Percentiles rank a stretch among this genome's conserved stretches.
Conservation (phyloP, 257 asterid species). For the Nyctanthes arbortristis region DNA sequence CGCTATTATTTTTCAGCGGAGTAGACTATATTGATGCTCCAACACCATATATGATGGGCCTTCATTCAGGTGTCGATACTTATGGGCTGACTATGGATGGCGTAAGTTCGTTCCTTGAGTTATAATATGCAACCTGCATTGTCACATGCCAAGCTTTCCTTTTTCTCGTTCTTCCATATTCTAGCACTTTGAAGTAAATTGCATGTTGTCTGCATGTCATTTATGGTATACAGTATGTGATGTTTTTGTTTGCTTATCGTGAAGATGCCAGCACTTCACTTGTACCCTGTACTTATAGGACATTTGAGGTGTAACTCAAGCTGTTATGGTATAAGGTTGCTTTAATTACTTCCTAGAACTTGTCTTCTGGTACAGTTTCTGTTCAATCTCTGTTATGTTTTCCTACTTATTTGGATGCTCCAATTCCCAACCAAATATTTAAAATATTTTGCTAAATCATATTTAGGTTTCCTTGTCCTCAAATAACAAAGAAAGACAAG, state of each 20-base stretch:
- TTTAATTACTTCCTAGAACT: too few species aligned
- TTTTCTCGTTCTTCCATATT: constrained; percentile 8
- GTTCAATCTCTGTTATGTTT: not conserved
- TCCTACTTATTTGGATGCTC: not conserved
- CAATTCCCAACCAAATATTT: not conserved
- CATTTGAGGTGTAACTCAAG: not conserved
- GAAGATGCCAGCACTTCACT: not conserved
- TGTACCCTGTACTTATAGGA: not conserved
- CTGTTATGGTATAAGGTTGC: not conserved
- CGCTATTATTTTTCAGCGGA: constrained; percentile 99
- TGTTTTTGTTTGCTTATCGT: constrained; percentile 15
- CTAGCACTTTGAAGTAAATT: not conserved
- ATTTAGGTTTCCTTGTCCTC: not conserved
- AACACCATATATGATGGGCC: constrained; percentile 99
- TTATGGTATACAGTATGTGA: not conserved
- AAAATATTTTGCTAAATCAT: not conserved
- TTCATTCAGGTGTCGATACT: constrained; percentile 97
- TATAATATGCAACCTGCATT: constrained; percentile 8
- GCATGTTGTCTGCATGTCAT: not conserved
- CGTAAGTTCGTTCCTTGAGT: constrained; percentile 57
- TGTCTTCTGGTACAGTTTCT: not conserved
- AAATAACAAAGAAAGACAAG: not conserved
- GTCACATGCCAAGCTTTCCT: constrained; percentile 1
- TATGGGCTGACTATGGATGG: constrained; percentile 94
- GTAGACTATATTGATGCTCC: constrained; percentile 99